Base-by-base conservation (phyloP, 768 basidiomycete genomes). In the Daedaleopsis sinensis region DNA sequence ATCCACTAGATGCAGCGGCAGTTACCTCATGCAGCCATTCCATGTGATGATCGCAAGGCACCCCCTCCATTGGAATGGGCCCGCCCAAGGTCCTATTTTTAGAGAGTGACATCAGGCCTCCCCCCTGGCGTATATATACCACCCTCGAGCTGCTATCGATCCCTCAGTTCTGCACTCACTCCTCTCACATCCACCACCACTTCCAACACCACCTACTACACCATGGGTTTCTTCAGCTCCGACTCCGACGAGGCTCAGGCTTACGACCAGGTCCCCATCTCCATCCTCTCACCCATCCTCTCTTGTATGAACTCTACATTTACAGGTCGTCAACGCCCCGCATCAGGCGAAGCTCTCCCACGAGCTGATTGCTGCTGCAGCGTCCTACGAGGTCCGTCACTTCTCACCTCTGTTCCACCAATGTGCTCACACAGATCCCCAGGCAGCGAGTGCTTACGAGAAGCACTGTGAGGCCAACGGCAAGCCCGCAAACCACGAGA, bases 361-460 rank as follows among this genome's bases (percentile, higher is more conserved):
- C 71, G 84, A 91, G 73, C 70, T 90, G 46, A 79, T 91, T 63
- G 85, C 86, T 50, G 87, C 75, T 44, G 89, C 89, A 48, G 88
- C 88, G 7, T 73, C 85, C 32, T 90, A 80, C 72, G 86, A 85
- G 79, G 87, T 84, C 38, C 13, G 73, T 52, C 23, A 21, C 15
- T 6, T 13, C 11, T 24, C 13, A 24, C 47, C 23, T 10, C 9
- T 9, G n/a, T 12, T 2, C 4, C 21, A 15, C 5, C 24, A 21
- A 49, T 15, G 7, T 49, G 7, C 21, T 23, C 21, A 54, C 44
- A 43, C 18, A 39, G 12, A 36, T 56, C n/a, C 44, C 35, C 60
- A 86, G 86, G 88, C 88, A 58, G 80, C 80, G 50, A 89, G 87
- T 70, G 81, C 84, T 1, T 90, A 83, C 68, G 79, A 90, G 64